These are phyloP conservation scores for Linnemannia zychae DNA, from an alignment of 192 early-diverging fungal species.

Conservation along the genomic window DNA sequence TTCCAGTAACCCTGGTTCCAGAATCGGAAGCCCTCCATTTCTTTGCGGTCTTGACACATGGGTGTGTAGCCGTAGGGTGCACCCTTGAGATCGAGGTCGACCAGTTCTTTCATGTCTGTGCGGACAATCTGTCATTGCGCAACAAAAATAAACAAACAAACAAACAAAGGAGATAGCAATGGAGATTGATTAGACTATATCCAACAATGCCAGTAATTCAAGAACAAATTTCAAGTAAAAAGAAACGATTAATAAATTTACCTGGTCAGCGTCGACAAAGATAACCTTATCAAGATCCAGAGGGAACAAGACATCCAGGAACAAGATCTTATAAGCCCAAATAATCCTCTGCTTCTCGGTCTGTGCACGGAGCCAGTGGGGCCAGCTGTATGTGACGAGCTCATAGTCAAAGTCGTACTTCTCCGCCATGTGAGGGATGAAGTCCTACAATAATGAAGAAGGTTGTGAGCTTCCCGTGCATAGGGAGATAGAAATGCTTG, in stretches of 20 bases:
- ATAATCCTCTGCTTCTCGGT: constrained; percentile 97
- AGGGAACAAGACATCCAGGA: constrained; percentile 98
- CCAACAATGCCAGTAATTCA: background rate
- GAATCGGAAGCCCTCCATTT: constrained; percentile 98
- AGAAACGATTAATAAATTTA: background rate
- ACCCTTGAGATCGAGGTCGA: constrained; percentile 92
- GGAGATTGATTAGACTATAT: too few relatives aligned
- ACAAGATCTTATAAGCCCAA: constrained; percentile 99
- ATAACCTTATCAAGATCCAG: constrained; percentile 93
- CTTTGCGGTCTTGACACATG: constrained; percentile 91
- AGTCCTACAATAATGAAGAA: constrained; percentile 79
- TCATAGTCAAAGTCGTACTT: constrained; percentile 93
- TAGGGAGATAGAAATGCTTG: background rate
- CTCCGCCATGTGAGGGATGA: constrained; percentile 90
- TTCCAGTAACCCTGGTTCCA: constrained; percentile 98
- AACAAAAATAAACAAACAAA: background rate
- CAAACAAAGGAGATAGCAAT: background rate
- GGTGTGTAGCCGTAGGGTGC: constrained; percentile 98
- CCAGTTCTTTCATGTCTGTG: constrained; percentile 93
- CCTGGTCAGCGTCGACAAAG: constrained; percentile 99
- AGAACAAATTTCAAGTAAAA: background rate
- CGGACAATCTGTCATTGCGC: constrained; percentile 78
- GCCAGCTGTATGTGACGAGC: constrained; percentile 99
- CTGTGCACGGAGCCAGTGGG: constrained; percentile 93
- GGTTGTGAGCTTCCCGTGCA: too few relatives aligned